Conservation (phyloP, 2,329 filamentous ascomycete genomes). For the Scytalidium lignicola region DNA sequence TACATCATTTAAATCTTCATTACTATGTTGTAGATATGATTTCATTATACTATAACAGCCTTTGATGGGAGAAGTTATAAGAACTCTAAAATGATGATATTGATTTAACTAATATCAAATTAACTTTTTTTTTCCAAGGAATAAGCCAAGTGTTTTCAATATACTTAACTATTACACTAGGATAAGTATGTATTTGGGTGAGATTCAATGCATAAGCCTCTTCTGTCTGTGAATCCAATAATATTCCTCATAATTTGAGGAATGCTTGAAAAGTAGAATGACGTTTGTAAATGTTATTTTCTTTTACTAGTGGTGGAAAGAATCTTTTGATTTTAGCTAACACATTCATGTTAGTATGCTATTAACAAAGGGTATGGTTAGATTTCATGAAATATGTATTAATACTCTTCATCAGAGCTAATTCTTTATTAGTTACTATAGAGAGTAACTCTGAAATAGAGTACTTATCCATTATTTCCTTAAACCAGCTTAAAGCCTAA, state of each 20-base stretch:
- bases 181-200: not conserved
- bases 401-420: not conserved
- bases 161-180: not conserved
- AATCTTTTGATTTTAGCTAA: not conserved
- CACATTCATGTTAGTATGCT: conserved; percentile 2
- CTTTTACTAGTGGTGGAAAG: not conserved
- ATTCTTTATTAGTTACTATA: too few species aligned
- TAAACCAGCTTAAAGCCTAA: not conserved
- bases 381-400: not conserved
- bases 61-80: not conserved
- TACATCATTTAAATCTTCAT: too few species aligned
- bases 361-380: not conserved
- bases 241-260: not conserved
- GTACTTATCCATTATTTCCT: not conserved
- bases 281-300: not conserved
- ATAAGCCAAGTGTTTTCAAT: not conserved
- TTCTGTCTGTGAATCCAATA: not conserved
- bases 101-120: not conserved
- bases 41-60: too few species aligned
- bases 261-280: not conserved
- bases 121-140: conserved; percentile 1
- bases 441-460: not conserved
- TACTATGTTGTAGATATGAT: too few species aligned
- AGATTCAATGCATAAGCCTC: not conserved
- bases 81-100: not conserved